Evolutionary conservation across 164 flowering plant species (phyloP), one percentile per base, ranked within the genome.

Genomic region (Umbellularia californica): DNA sequence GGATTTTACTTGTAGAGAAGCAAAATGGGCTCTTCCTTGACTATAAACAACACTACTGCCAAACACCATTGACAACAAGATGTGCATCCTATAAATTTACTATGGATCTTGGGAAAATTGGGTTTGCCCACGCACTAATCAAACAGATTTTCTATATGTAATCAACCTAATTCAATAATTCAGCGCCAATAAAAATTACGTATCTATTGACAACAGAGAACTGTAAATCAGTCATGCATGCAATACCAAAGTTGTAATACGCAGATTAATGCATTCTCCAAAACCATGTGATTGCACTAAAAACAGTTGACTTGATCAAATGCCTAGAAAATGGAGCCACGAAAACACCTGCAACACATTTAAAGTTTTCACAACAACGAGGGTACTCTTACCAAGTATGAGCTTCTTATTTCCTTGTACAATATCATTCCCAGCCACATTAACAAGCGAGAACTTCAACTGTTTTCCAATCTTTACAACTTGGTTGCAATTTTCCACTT

Each of bases 401-500:
- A 94, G 94, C 88, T 94, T 94, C 78, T 90, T 94, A 74, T 92
- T 94, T 81, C 96, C 97, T 80, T 91, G 96, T 13, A 94, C 98
- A 73, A 94, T 80, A 78, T 94, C 97, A 83, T 89, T 91, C 70
- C 98, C 98, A 70, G 87, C 95, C n/a, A 92, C 90, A 83, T 91
- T 91, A 41, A 94, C 97, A 2, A 94, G 78, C 60, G 98, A 92
- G 76, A 92, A 88, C 58, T 83, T 92, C 83, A 92, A 73, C 69
- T 87, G 84, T 80, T 85, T 92, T 71, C 98, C 98, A 70, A 94
- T 91, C 82, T 74, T 77, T 72, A 94, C 82, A 68, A 88, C 94
- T 83, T 94, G 97, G 82, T 94, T 92, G 87, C 97, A 92, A 70
- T 94, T 94, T 81, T 94, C 98, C 30, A 94, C 97, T 86, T 94